Conservation (phyloP, 495 filamentous ascomycete species). For the Copromyces sp. region DNA sequence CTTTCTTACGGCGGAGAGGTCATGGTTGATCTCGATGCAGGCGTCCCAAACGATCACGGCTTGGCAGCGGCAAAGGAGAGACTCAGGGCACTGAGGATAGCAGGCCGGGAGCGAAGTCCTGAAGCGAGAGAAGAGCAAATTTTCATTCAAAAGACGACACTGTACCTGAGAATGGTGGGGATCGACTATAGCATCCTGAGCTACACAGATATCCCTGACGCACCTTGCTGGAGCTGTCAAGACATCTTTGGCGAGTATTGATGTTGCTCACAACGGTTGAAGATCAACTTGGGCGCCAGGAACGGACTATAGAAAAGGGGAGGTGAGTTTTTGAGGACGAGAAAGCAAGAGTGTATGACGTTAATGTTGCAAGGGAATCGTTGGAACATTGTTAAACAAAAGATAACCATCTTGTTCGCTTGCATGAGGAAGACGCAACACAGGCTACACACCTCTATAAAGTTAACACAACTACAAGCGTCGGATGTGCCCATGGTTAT, state of each 20-base stretch:
- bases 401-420: not conserved
- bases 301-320: not conserved
- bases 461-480: not conserved
- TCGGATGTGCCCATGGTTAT: not conserved
- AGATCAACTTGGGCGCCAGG: not conserved
- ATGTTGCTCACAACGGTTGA: not conserved
- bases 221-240: not conserved
- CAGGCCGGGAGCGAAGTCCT: not conserved
- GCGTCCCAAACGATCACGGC: not conserved
- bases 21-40: not conserved
- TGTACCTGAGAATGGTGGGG: not conserved
- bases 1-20: not conserved
- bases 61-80: not conserved
- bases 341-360: not conserved
- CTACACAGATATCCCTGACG: not conserved
- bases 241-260: not conserved
- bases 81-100: not conserved
- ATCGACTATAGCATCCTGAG: not conserved
- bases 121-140: not conserved
- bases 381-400: not conserved
- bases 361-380: not conserved
- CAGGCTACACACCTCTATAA: not conserved
- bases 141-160: not conserved
- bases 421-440: not conserved
- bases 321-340: not conserved